A percentile compares a stretch with the other conserved stretches of the same genome.
Evolutionary conservation across 2,329 filamentous ascomycete species (phyloP).

Genomic region (Ophiocordyceps polyrhachis-furcata): DNA sequence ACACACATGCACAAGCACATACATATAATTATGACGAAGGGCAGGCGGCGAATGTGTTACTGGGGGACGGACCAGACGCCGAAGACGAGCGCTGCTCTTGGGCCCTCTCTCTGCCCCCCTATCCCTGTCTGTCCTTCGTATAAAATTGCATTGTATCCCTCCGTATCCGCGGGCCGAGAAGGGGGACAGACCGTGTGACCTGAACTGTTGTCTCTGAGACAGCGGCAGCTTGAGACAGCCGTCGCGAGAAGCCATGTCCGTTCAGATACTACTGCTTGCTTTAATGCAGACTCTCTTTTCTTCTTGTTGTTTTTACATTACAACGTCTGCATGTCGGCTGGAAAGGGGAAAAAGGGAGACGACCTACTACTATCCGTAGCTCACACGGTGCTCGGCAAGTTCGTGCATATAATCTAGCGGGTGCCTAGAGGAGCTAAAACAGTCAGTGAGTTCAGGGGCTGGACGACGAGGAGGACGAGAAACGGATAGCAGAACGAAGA

Average conservation of each 20-base stretch:
- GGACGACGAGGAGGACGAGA: neutral
- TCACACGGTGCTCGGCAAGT: too few species aligned
- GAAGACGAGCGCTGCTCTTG: too few species aligned
- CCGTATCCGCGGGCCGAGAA: neutral
- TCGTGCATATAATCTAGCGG: too few species aligned
- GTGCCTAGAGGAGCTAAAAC: too few species aligned
- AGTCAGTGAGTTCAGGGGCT: neutral
- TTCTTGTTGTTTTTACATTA: too few species aligned
- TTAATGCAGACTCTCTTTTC: neutral
- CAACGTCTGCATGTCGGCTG: neutral
- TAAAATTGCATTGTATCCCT: neutral
- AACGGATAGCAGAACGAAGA: neutral
- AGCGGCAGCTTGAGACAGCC: neutral
- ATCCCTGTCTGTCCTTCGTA: neutral
- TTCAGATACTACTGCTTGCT: neutral
- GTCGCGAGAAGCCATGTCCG: neutral
- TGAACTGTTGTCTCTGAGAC: neutral
- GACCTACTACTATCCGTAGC: too few species aligned
- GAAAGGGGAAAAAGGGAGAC: too few species aligned
- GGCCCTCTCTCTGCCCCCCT: too few species aligned
- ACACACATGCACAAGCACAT: neutral
- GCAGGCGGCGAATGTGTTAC: neutral
- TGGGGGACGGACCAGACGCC: too few species aligned
- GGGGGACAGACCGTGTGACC: neutral
- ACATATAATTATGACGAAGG: neutral